Conservation (phyloP, 78 protist genomes). For the Emiliania huxleyi region DNA sequence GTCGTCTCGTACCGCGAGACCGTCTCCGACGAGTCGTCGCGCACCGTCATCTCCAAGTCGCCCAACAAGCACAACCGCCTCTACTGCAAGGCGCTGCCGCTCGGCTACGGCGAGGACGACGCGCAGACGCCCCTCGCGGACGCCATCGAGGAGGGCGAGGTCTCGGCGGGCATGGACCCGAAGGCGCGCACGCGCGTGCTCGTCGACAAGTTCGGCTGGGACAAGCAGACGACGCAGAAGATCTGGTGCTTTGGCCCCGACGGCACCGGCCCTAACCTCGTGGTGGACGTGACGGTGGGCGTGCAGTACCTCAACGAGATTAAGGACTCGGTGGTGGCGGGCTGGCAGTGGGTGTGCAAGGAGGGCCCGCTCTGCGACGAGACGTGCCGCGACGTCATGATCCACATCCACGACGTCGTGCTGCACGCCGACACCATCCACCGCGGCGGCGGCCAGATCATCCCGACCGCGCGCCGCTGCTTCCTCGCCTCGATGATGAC, state of each 20-base stretch:
- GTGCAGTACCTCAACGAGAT: conserved; percentile 95
- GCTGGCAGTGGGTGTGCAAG: conserved; percentile 89
- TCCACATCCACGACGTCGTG: conserved; percentile 88
- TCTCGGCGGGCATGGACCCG: conserved; percentile 65
- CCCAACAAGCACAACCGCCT: conserved; percentile 99
- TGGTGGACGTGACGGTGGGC: conserved; percentile 87
- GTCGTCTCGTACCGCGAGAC: conserved; percentile 98
- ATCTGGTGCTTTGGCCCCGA: conserved; percentile 99
- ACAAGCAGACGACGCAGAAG: conserved; percentile 78
- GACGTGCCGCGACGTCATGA: conserved; percentile 91
- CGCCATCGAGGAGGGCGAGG: conserved; percentile 81
- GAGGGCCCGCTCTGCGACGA: conserved; percentile 97
- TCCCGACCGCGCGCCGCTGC: conserved; percentile 88
- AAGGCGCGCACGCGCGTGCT: conserved; percentile 80
- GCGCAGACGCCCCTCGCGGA: conserved; percentile 66
- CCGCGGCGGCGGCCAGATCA: conserved; percentile 84
- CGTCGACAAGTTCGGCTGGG: conserved; percentile 85
- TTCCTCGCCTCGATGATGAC: conserved; percentile 82
- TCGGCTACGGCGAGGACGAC: conserved; percentile 76
- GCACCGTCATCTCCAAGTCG: conserved; percentile 90
- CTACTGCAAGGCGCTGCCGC: conserved; percentile 83
- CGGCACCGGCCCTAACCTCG: conserved; percentile 89
- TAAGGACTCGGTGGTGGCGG: conserved; percentile 93
- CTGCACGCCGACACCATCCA: conserved; percentile 99
- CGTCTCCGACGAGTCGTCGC: conserved; percentile 72